Conservation (phyloP, 1,284 basidiomycete genomes). For the Bjerkandera adusta region DNA sequence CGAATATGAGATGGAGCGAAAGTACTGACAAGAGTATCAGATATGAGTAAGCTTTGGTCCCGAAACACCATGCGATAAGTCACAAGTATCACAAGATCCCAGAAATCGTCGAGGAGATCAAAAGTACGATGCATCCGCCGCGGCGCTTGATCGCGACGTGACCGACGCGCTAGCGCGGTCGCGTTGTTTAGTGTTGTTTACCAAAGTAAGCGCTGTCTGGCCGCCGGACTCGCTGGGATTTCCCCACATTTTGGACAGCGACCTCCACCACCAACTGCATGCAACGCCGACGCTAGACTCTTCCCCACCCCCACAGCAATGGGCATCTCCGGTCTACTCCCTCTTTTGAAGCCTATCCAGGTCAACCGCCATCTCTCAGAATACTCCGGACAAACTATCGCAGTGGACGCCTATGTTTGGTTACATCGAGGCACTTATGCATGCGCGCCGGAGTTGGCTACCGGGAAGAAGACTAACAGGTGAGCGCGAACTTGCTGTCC, state of each 20-base stretch:
- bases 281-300: neutral
- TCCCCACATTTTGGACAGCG: conserved; percentile 3
- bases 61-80: too few relatives aligned
- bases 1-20: too few relatives aligned
- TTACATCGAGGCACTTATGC: conserved; percentile 93
- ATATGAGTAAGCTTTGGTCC: too few relatives aligned
- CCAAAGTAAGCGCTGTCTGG: neutral
- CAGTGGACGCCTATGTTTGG: conserved; percentile 94
- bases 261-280: neutral
- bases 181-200: conserved; percentile 11
- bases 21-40: too few relatives aligned
- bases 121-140: too few relatives aligned
- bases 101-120: too few relatives aligned
- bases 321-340: conserved; percentile 94
- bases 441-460: conserved; percentile 90
- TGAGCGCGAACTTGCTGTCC: conserved; percentile 42
- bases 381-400: conserved; percentile 79
- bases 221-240: conserved; percentile 1
- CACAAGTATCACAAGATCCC: too few relatives aligned
- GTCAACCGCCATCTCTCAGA: conserved; percentile 76
- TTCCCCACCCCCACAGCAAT: conserved; percentile 42
- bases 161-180: conserved; percentile 9
- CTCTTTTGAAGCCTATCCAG: conserved; percentile 90
- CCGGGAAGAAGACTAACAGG: conserved; percentile 81
- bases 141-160: too few relatives aligned